phyloP scores from a whole-genome alignment of 305 asterid species.

The Fraxinus velutina region DNA sequence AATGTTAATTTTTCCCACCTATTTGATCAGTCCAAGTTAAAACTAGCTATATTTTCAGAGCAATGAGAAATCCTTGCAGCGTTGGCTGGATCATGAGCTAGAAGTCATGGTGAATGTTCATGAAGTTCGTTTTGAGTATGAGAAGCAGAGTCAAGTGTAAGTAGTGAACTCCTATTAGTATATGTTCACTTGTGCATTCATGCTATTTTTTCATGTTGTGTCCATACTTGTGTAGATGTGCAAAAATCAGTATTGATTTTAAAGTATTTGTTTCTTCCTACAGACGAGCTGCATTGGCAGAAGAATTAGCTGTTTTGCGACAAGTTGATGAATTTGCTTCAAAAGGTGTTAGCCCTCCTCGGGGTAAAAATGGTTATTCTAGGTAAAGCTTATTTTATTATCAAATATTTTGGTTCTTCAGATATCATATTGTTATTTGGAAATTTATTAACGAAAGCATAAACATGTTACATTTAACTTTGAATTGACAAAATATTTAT shows the following conservation, averaged over 20 bases:
- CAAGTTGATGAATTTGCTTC: slow-evolving; percentile 88
- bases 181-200: not conserved
- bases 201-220: not conserved
- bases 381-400: slow-evolving; percentile 42
- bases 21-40: slow-evolving; percentile 20
- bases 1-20: slow-evolving; percentile 12
- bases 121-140: slow-evolving; percentile 97
- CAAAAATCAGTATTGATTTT: slow-evolving; percentile 5
- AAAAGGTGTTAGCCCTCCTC: slow-evolving; percentile 84
- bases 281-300: slow-evolving; percentile 96
- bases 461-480: not conserved
- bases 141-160: slow-evolving; percentile 99
- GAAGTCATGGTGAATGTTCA: slow-evolving; percentile 98
- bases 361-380: slow-evolving; percentile 77
- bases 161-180: slow-evolving; percentile 27
- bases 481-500: not conserved
- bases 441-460: not conserved
- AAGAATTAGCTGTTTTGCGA: slow-evolving; percentile 83
- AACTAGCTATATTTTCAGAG: slow-evolving; percentile 41
- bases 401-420: not conserved
- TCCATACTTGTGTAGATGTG: slow-evolving; percentile 6
- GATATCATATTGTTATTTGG: not conserved
- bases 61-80: slow-evolving; percentile 82
- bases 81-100: slow-evolving; percentile 98
- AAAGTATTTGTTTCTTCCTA: slow-evolving; percentile 19